Conservation (phyloP, 305 asterid genomes). For the Solanum chacoense region DNA sequence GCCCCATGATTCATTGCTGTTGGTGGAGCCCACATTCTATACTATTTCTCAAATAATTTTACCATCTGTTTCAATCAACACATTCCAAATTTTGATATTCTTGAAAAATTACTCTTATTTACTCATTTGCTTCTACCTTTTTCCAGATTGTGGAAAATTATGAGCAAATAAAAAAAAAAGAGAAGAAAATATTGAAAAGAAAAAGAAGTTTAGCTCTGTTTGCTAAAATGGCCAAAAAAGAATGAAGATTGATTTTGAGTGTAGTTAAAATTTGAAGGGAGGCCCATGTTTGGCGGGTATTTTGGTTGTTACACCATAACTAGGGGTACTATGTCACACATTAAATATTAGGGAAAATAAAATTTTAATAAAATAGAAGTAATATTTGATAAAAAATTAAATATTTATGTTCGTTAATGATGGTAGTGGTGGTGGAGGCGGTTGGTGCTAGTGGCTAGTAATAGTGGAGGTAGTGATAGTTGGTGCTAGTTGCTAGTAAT, state of each 20-base stretch:
- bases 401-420: neutral
- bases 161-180: neutral
- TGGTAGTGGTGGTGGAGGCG: neutral
- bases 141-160: neutral
- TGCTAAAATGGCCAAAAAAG: neutral
- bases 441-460: neutral
- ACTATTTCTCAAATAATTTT: neutral
- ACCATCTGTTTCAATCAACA: neutral
- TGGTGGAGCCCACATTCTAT: slow-evolving; percentile 25
- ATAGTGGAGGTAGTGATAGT: neutral
- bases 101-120: neutral
- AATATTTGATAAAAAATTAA: neutral
- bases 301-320: neutral
- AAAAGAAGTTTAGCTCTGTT: neutral
- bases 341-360: neutral
- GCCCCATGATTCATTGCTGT: slow-evolving; percentile 13
- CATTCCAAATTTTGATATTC: neutral
- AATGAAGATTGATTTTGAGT: neutral
- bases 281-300: slow-evolving; percentile 14
- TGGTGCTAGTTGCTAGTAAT: neutral
- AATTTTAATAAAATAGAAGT: neutral
- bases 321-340: neutral
- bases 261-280: slow-evolving; percentile 5
- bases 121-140: neutral
- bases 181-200: neutral